Base-by-base conservation (phyloP, 768 basidiomycete species). In the Porphyrellus cyaneotinctus region DNA sequence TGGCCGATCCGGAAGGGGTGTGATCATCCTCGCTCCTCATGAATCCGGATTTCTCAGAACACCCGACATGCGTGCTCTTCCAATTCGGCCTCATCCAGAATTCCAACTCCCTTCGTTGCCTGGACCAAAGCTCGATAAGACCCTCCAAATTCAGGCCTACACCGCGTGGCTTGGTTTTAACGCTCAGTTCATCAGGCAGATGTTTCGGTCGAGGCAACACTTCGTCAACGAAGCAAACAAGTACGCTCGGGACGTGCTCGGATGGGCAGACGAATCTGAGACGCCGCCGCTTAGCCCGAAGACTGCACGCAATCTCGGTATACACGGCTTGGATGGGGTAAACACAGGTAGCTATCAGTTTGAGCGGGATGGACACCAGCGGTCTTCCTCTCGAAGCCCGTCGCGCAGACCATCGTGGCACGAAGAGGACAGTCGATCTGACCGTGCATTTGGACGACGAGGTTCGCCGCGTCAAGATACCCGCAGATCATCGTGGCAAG, bases 131-230 rank as follows among this genome's bases (percentile, higher is more conserved):
- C 73, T 82, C 2, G 68, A 70, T 11, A 60, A 58, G 14, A 69
- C 76, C 22, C 57, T 64, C 12, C 84, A 83, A 60, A 69, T 67
- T 1, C 74, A 79, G 58, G 77, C 78, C 1, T 85, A 84, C 58
- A 70, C 72, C 31, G 75, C 80, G 24, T 80, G 73, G 72, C 63
- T 85, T 38, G 83, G 83, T 13, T 85, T 80, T 63, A 84, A 83
- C 63, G 76, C 79, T 18, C 63, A 70, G 5, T 67, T 66, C 43
- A 41, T 70, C 30, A 75, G 69, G 58, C 47, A 54, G 9, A 48
- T 80, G 49, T 62, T 67, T 37, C 77, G 75, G 74, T 69, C 66
- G 11, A 68, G 61, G 41, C 68, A 64, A 38, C 61, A 70, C 15
- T 69, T 79, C 18, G 78, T 83, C 6, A 46, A 65, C 22, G 62